Conservation (phyloP, 441 rosid genomes). For the Hura crepitans region DNA sequence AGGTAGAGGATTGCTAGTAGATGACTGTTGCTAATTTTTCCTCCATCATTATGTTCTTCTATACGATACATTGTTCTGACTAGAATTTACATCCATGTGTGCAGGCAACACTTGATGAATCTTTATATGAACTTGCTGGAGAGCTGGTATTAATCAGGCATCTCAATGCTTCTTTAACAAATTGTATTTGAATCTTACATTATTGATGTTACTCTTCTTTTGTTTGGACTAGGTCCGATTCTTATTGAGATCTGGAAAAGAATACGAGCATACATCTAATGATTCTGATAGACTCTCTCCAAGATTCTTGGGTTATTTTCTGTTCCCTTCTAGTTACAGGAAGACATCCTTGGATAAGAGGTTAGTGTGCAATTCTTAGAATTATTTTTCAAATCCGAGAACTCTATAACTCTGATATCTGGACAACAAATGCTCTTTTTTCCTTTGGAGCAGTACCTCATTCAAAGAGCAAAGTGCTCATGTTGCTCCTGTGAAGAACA, state of each 20-base stretch:
- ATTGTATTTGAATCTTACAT: conserved; percentile 18
- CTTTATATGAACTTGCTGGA: conserved; percentile 97
- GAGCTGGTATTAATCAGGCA: conserved; percentile 62
- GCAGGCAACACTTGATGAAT: conserved; percentile 98
- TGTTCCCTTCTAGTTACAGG: conserved; percentile 70
- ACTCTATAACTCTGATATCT: conserved; percentile 13
- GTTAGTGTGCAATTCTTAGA: conserved; percentile 34
- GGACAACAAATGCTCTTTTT: conserved; percentile 8
- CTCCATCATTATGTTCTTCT: conserved; percentile 10
- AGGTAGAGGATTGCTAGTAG: conserved; percentile 45
- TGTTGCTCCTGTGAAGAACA: conserved; percentile 81
- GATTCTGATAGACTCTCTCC: conserved; percentile 82
- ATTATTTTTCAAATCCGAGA: conserved; percentile 13
- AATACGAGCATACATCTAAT: conserved; percentile 64
- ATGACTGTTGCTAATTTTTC: conserved; percentile 1
- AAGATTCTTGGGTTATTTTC: conserved; percentile 80
- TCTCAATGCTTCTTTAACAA: conserved; percentile 21
- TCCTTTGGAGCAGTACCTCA: conserved; percentile 51
- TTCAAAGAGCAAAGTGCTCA: conserved; percentile 89
- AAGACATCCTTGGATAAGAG: conserved; percentile 73
- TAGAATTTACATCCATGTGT: conserved; percentile 26
- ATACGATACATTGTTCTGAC: conserved; percentile 26
- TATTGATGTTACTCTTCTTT: conserved; percentile 13
- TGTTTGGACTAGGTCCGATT: conserved; percentile 75
- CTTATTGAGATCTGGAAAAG: conserved; percentile 96